phyloP scores from a whole-genome alignment of 225 moss, liverwort and hornwort species.

The Pseudisothecium myosuroides region DNA sequence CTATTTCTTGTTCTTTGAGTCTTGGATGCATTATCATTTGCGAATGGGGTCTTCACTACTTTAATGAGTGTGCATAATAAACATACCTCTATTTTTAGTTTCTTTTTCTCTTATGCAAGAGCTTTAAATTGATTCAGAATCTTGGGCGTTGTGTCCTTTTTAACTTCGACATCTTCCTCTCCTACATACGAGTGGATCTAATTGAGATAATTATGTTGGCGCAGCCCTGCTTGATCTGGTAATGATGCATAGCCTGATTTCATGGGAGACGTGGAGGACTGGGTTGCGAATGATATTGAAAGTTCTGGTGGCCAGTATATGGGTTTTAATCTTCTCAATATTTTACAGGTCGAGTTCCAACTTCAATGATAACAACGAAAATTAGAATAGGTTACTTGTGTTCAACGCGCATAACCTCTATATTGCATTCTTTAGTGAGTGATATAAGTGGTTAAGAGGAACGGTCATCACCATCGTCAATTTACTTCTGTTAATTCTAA shows the following conservation, averaged over 20 bases:
- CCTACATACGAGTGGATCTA: background rate
- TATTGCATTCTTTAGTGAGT: background rate
- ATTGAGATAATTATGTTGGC: background rate
- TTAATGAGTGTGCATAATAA: background rate
- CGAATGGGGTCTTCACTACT: background rate
- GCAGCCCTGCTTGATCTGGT: conserved; percentile 79
- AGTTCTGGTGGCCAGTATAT: conserved; percentile 50
- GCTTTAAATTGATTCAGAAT: background rate
- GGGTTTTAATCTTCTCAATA: conserved; percentile 63
- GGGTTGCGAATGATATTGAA: conserved; percentile 86
- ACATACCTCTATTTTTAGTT: background rate
- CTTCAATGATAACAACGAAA: background rate
- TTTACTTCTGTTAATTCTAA: background rate
- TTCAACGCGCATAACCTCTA: background rate
- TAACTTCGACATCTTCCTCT: background rate
- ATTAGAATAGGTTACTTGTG: background rate
- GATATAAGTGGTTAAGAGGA: background rate
- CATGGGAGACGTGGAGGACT: conserved; percentile 61
- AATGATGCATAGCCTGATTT: conserved; percentile 70
- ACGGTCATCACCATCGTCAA: background rate
- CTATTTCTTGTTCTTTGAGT: background rate
- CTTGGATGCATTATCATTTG: background rate
- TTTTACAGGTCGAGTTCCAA: conserved; percentile 63
- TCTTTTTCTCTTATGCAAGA: background rate
- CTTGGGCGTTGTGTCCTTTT: background rate